Evolutionary conservation across 805 yeast genomes (phyloP), one percentile per base, ranked within the genome.

Genomic region (Metschnikowia lunata): DNA sequence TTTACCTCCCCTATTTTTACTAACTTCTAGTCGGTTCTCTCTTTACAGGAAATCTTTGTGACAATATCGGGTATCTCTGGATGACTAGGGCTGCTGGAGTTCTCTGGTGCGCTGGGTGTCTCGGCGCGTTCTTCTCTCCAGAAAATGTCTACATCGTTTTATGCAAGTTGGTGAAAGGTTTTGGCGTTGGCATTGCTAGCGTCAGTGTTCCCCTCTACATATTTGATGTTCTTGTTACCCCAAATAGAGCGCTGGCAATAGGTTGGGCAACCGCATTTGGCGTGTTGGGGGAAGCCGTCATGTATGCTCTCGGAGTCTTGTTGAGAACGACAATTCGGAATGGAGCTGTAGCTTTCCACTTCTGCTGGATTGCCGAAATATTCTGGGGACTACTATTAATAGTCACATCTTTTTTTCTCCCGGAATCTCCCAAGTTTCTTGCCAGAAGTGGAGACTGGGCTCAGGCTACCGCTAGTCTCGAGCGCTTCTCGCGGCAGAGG

Each of bases 121-220:
- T 55, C 11, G 46, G 60, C n/a, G 51, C 51, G 10, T 55, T 54
- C 30, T 47, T 60, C 14, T 63, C 66, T 59, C 48, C 51, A n/a
- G 55, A 54, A 37, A 49, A 56, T 4, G 54, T 54, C 34, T 44
- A 61, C 31, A 45, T 66, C 6, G 59, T 65, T 2, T 18, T 62
- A 5, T 68, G 64, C 26, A 57, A 65, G 33, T 43, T 63, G 11
- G 39, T 59, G 8, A 65, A 60, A 42, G 74, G 74, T 0, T 12
- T 58, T 2, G 48, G 64, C 7, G 50, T 65, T 34, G 74, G 74
- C 5, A 42, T 64, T 23, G 54, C 61, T 10, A 55, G 63, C n/a
- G 54, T 62, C 18, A 46, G 62, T 7, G 51, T 61, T 2, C 71
- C 71, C 1, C 57, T 66, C 6, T 68, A 69, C 47, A 48, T 62